Evolutionary conservation across 1,284 basidiomycete species (phyloP).

Genomic region (Moesziomyces aphidis): DNA sequence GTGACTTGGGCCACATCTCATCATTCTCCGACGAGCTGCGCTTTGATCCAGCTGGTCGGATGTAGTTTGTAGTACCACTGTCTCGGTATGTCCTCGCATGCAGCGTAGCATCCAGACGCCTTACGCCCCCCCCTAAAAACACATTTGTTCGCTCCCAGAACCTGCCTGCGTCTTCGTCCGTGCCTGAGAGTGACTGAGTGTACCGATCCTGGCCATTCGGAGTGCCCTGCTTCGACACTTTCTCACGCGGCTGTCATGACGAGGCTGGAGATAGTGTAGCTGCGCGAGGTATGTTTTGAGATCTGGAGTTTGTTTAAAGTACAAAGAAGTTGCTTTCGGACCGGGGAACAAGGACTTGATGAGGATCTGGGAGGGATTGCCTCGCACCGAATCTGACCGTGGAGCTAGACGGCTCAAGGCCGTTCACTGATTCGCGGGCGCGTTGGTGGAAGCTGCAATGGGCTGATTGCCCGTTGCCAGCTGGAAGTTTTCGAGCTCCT

Average conservation of each 20-base stretch:
- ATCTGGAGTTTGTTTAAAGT: neutral
- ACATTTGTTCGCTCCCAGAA: constrained; percentile 14
- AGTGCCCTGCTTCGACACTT: too few species aligned
- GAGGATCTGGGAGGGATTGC: neutral
- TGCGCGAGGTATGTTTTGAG: neutral
- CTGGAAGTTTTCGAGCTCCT: constrained; percentile 50
- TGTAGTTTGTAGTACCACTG: constrained; percentile 46
- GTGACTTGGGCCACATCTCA: neutral
- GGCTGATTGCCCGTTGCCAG: constrained; percentile 48
- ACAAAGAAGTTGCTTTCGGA: neutral
- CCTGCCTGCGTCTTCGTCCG: neutral
- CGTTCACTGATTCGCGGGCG: constrained; percentile 33
- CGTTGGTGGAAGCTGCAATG: constrained; percentile 37
- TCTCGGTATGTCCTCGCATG: neutral
- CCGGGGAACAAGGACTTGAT: neutral
- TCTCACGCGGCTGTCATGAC: too few species aligned
- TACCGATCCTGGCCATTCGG: neutral
- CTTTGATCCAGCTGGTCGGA: constrained; percentile 11
- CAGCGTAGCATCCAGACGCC: neutral
- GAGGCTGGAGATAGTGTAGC: too few species aligned
- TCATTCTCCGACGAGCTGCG: neutral
- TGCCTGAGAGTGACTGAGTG: constrained; percentile 1
- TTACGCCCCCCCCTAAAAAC: constrained; percentile 3
- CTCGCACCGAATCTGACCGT: too few species aligned
- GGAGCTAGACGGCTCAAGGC: too few species aligned